Percentiles rank a stretch among this genome's conserved stretches.
phyloP scores from a whole-genome alignment of 2,329 filamentous ascomycete genomes.

The Microdochium nivale region DNA sequence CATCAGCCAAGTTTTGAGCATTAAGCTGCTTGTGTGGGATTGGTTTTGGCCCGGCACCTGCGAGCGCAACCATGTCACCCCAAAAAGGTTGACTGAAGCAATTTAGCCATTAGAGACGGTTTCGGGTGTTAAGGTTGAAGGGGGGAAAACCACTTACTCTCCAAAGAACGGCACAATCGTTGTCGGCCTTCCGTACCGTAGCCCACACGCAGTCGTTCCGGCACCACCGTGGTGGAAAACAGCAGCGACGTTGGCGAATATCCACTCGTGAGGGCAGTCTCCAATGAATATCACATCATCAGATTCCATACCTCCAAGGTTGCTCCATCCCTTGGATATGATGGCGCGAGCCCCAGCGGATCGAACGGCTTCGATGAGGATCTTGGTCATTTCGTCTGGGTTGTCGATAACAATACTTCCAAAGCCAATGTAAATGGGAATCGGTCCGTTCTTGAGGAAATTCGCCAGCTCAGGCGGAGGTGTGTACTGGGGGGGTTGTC shows the following conservation, averaged over 20 bases:
- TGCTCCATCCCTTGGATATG: slow-evolving; percentile 28
- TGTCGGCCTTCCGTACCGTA: slow-evolving; percentile 41
- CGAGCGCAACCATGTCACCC: slow-evolving; percentile 28
- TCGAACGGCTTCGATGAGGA: slow-evolving; percentile 32
- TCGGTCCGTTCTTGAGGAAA: slow-evolving; percentile 29
- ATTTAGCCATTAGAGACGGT: neutral
- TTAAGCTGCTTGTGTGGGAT: slow-evolving; percentile 24
- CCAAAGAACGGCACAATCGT: slow-evolving; percentile 44
- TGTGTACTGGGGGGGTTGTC: slow-evolving; percentile 21
- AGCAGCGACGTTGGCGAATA: slow-evolving; percentile 44
- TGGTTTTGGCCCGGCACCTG: slow-evolving; percentile 27
- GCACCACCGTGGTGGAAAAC: slow-evolving; percentile 53
- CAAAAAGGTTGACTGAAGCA: slow-evolving; percentile 27
- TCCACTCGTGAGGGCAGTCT: slow-evolving; percentile 48
- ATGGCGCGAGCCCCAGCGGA: slow-evolving; percentile 36
- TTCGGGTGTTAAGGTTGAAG: neutral
- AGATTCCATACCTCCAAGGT: slow-evolving; percentile 5
- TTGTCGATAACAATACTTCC: slow-evolving; percentile 41
- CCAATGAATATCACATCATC: slow-evolving; percentile 36
- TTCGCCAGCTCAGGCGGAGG: slow-evolving; percentile 26
- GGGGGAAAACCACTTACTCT: slow-evolving; percentile 13
- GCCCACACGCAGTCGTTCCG: slow-evolving; percentile 47
- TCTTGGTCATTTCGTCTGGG: slow-evolving; percentile 26
- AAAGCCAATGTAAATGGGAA: slow-evolving; percentile 40
- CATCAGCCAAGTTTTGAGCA: slow-evolving; percentile 21